Conservation (phyloP, 805 yeast genomes). For the Lipomyces mesembrius region DNA sequence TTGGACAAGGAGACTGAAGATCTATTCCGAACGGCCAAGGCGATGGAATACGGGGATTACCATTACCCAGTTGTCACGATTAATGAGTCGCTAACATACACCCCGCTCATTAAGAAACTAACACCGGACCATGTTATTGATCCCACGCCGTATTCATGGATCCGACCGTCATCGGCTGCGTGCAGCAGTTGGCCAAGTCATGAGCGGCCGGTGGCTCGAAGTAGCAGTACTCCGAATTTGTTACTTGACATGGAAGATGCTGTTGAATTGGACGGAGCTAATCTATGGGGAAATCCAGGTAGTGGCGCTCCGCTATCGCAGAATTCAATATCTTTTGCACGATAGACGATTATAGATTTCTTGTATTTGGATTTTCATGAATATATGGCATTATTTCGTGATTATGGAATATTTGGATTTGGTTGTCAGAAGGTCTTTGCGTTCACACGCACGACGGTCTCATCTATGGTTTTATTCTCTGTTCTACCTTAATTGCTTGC, state of each 20-base stretch:
- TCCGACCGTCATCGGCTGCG: background rate
- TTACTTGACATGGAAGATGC: conserved; percentile 5
- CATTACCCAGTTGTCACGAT: conserved; percentile 51
- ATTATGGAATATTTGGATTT: background rate
- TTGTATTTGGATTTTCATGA: background rate
- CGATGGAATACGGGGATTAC: conserved; percentile 49
- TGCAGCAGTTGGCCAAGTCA: background rate
- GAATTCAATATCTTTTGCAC: background rate
- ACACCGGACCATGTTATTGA: background rate
- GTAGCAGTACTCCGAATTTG: conserved; percentile 7
- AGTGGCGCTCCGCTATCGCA: background rate
- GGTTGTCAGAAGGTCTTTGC: background rate
- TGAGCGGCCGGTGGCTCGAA: background rate
- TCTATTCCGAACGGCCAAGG: conserved; percentile 45
- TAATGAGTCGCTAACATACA: conserved; percentile 37
- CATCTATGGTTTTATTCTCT: background rate
- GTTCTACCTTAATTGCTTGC: background rate
- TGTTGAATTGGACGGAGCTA: conserved; percentile 4
- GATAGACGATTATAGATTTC: background rate
- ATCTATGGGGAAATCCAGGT: background rate
- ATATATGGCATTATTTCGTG: background rate
- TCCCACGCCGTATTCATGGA: conserved; percentile 5
- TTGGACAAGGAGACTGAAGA: conserved; percentile 45
- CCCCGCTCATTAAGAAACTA: conserved; percentile 18
- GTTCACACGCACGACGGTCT: background rate